Conservation (phyloP, 495 filamentous ascomycete genomes). For the Rhizodiscina lignyota region DNA sequence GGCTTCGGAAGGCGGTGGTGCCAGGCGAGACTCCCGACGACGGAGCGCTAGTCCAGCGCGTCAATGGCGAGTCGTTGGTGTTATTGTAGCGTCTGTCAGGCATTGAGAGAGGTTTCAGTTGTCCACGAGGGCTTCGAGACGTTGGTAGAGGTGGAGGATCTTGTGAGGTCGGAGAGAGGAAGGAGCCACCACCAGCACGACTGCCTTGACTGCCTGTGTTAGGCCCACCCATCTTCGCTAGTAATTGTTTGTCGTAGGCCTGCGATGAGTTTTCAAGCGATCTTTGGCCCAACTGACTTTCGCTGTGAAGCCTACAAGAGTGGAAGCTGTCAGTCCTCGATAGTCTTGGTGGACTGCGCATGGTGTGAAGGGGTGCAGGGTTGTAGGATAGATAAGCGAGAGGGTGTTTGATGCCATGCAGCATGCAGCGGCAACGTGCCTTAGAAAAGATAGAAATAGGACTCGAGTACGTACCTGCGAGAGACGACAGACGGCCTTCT, state of each 20-base stretch:
- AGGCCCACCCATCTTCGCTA: constrained; percentile 57
- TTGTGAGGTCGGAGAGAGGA: constrained; percentile 11
- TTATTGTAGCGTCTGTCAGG: constrained; percentile 16
- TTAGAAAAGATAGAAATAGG: too few relatives aligned
- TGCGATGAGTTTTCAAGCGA: constrained; percentile 45
- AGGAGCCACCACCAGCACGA: too few relatives aligned
- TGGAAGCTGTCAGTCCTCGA: constrained; percentile 27
- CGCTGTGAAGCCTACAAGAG: constrained; percentile 44
- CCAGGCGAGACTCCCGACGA: constrained; percentile 19
- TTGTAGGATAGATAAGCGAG: too few relatives aligned
- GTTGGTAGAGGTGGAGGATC: constrained; percentile 7
- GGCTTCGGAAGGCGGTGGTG: constrained; percentile 25
- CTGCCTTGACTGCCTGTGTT: constrained; percentile 42
- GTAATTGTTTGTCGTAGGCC: constrained; percentile 61
- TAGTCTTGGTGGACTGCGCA: constrained; percentile 25
- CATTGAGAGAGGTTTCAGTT: constrained; percentile 17
- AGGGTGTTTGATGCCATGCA: too few relatives aligned
- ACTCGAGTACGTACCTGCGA: too few relatives aligned
- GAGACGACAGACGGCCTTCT: too few relatives aligned
- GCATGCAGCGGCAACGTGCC: too few relatives aligned
- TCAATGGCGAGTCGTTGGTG: constrained; percentile 17
- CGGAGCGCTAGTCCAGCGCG: constrained; percentile 13
- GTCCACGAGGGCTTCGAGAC: constrained; percentile 14
- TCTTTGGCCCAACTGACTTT: constrained; percentile 37
- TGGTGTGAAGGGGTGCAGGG: too few relatives aligned